phyloP scores from a whole-genome alignment of 2,329 filamentous ascomycete species.

The Penicillium concentricum region DNA sequence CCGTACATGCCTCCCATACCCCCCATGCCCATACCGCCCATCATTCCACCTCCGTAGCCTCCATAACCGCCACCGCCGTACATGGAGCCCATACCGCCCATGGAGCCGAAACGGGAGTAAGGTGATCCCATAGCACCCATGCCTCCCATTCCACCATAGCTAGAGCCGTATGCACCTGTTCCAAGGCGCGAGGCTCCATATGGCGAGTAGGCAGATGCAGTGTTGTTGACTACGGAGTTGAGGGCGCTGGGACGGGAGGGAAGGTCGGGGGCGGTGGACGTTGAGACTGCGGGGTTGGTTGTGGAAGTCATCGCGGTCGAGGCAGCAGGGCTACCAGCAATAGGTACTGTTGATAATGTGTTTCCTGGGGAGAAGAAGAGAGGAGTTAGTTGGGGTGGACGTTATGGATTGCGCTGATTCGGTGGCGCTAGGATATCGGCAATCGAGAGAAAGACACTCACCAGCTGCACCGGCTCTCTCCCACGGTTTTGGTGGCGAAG shows the following conservation, averaged over 20 bases:
- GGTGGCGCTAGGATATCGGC: not conserved
- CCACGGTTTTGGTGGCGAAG: constrained; percentile 96
- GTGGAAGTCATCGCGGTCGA: constrained; percentile 39
- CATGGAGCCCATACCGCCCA: constrained; percentile 47
- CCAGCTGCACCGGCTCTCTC: constrained; percentile 69
- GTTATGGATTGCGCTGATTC: constrained; percentile 6
- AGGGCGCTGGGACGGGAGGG: constrained; percentile 80
- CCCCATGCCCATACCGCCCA: constrained; percentile 49
- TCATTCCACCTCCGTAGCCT: constrained; percentile 22
- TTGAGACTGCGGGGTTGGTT: constrained; percentile 46
- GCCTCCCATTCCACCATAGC: constrained; percentile 49
- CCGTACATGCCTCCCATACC: constrained; percentile 49
- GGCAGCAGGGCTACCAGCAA: constrained; percentile 22
- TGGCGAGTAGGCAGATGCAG: constrained; percentile 76
- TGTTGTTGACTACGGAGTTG: constrained; percentile 78
- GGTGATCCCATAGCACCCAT: constrained; percentile 46
- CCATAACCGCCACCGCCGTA: constrained; percentile 33
- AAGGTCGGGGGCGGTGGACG: constrained; percentile 62
- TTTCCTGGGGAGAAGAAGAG: constrained; percentile 23
- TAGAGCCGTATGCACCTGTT: constrained; percentile 46
- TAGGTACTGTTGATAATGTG: constrained; percentile 26
- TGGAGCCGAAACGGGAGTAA: constrained; percentile 53
- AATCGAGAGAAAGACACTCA: constrained; percentile 38
- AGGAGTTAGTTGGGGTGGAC: not conserved
- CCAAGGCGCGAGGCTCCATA: constrained; percentile 59